A percentile compares a stretch with the other conserved stretches of the same genome.
These are phyloP conservation scores for Colletotrichum coccodes DNA, from an alignment of 2,329 filamentous ascomycete species.

Conservation along the genomic window DNA sequence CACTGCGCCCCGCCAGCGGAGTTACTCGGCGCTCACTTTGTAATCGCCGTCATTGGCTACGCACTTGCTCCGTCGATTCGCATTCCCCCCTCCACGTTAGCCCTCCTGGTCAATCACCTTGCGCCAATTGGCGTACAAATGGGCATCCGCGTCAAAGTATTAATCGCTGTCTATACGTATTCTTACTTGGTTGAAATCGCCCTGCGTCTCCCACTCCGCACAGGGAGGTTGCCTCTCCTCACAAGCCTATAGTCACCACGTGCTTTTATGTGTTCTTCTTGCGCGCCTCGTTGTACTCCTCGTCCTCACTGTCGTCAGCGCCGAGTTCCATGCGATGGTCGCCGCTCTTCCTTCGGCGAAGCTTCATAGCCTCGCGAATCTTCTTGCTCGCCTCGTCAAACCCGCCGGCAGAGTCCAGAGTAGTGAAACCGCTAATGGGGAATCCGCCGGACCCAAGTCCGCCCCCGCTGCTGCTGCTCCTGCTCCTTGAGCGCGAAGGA, in stretches of 20 bases:
- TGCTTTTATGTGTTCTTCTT: conserved; percentile 47
- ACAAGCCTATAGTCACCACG: not conserved
- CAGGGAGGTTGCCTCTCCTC: not conserved
- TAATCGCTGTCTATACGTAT: conserved; percentile 21
- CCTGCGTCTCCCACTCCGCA: not conserved
- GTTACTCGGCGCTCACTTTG: not conserved
- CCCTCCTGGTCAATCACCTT: not conserved
- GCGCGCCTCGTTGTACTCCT: conserved; percentile 53
- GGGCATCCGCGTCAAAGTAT: conserved; percentile 9
- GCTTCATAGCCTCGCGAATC: conserved; percentile 85
- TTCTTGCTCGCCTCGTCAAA: conserved; percentile 86
- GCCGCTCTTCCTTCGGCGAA: conserved; percentile 64
- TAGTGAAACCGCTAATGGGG: conserved; percentile 76
- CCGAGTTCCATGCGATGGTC: conserved; percentile 47
- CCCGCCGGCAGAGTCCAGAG: conserved; percentile 72
- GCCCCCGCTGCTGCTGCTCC: conserved; percentile 75
- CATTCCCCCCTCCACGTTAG: not conserved
- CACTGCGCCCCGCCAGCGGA: not conserved
- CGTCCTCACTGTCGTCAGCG: conserved; percentile 52
- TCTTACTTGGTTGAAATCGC: not conserved
- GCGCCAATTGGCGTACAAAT: not conserved
- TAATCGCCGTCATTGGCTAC: conserved; percentile 4
- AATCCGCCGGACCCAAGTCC: conserved; percentile 70
- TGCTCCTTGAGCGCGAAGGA: conserved; percentile 79
- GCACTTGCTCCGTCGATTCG: not conserved